Evolutionary conservation across 2,329 filamentous ascomycete species (phyloP), one percentile per base, ranked within the genome.

Genomic region (Ceratocystis papillata): DNA sequence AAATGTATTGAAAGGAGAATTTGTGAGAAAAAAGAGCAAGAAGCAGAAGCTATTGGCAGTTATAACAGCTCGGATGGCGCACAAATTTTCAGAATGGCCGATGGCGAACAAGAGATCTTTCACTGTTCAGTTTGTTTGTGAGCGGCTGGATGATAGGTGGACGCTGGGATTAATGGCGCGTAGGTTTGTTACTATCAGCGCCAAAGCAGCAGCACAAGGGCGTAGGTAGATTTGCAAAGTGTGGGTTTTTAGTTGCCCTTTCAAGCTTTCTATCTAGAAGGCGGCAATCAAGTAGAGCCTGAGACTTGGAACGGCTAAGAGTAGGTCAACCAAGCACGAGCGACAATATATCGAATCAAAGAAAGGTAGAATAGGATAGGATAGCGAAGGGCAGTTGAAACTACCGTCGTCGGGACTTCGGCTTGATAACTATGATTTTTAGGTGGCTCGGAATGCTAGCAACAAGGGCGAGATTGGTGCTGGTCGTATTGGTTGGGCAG

Each of bases 141-240:
- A 8, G 25, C 20, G 10, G 20, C 15, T 22, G 48, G 10, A 17
- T 6, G 22, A 12, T 20, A 12, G 17, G 20, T 8, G 20, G 48
- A 15, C 20, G 48, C 15, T 1, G 17, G 10, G 22, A 53, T 22
- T 15, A 53, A 53, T 53, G 48, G 48, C 48, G 25, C 28, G 30
- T 37, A 59, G 55, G 20, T 12, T 59, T 59, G 15, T 59, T 30
- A 25, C 20, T 30, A 30, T 37, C 55, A 7, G 55, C 30, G 28
- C 25, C 37, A 17, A 37, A 59, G 22, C 48, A 37, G 33, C 55
- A 59, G 33, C 55, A 30, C 55, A 59, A 59, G 28, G 55, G 55
- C 55, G 28, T 20, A n/a, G 28, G 55, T 20, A n/a, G 28, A 17
- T 37, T 17, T 37, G 2, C 30, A 37, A 20, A 59, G 55, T n/a